Conservation (phyloP, 2,329 filamentous ascomycete genomes). For the Paecilomyces sp. region DNA sequence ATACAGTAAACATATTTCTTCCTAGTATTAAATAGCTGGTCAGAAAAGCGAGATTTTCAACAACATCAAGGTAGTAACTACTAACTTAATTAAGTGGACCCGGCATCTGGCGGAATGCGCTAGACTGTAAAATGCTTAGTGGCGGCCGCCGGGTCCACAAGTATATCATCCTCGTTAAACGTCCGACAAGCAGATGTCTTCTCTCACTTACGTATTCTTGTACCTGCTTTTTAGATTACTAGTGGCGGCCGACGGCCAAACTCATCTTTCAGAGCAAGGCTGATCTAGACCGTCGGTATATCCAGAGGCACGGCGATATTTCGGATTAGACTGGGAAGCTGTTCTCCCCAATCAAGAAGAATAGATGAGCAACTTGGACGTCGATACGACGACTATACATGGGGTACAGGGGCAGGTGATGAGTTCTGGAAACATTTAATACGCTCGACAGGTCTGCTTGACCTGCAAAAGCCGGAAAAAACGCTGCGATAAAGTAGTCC, state of each 20-base stretch:
- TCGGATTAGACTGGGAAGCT: neutral
- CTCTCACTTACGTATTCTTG: neutral
- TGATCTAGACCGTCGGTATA: neutral
- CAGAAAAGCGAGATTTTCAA: neutral
- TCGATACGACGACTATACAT: neutral
- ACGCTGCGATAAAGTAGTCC: constrained; percentile 1
- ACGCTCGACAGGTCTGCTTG: neutral
- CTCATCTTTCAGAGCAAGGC: neutral
- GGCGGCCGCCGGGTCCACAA: neutral
- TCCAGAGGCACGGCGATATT: neutral
- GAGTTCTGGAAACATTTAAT: neutral
- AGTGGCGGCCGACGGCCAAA: neutral
- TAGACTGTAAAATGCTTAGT: neutral
- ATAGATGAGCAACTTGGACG: neutral
- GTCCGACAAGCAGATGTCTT: neutral
- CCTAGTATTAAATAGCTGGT: neutral
- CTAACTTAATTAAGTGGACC: neutral
- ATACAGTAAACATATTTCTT: neutral
- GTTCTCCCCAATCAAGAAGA: neutral
- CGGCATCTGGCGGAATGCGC: neutral
- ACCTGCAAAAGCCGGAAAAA: constrained; percentile 1
- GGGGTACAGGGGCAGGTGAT: neutral
- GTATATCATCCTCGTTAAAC: neutral
- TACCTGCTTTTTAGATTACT: neutral
- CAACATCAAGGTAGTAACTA: neutral